phyloP scores from a whole-genome alignment of 192 early-diverging fungal genomes.

The Podila horticola region DNA sequence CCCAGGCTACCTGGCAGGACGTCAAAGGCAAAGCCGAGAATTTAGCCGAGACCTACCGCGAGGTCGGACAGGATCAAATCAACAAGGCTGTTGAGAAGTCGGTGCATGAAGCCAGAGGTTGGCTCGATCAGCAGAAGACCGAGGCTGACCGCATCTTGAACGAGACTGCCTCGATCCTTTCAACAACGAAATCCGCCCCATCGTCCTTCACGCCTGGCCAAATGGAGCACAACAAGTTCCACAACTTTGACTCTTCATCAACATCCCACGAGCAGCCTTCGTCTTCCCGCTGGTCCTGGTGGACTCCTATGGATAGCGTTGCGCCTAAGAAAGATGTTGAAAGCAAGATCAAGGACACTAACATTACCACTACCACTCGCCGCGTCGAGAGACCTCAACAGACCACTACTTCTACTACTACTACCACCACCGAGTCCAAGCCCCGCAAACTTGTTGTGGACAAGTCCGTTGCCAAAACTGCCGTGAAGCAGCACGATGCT shows the following conservation, averaged over 20 bases:
- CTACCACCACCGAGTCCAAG: neutral
- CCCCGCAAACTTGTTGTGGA: slow-evolving; percentile 29
- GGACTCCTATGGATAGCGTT: slow-evolving; percentile 7
- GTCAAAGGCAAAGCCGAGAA: slow-evolving; percentile 25
- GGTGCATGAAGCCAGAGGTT: slow-evolving; percentile 3
- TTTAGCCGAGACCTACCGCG: slow-evolving; percentile 6
- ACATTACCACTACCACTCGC: too few relatives aligned
- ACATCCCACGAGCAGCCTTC: slow-evolving; percentile 22
- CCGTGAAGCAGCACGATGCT: slow-evolving; percentile 30
- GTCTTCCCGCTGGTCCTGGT: slow-evolving; percentile 33
- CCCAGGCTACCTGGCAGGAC: slow-evolving; percentile 19
- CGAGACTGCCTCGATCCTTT: slow-evolving; percentile 3
- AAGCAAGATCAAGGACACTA: neutral
- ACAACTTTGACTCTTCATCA: neutral
- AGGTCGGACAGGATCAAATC: slow-evolving; percentile 14
- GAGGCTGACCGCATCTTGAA: slow-evolving; percentile 11
- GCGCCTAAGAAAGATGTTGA: neutral
- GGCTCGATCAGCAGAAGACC: slow-evolving; percentile 1
- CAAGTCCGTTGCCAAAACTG: slow-evolving; percentile 28
- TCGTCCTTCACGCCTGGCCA: neutral
- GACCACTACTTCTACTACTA: neutral
- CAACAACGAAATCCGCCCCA: neutral
- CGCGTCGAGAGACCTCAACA: too few relatives aligned
- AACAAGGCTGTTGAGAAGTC: slow-evolving; percentile 10
- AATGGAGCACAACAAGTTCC: slow-evolving; percentile 13